Conservation (phyloP, 139 green algal genomes). For the Zygnema cylindricum region DNA sequence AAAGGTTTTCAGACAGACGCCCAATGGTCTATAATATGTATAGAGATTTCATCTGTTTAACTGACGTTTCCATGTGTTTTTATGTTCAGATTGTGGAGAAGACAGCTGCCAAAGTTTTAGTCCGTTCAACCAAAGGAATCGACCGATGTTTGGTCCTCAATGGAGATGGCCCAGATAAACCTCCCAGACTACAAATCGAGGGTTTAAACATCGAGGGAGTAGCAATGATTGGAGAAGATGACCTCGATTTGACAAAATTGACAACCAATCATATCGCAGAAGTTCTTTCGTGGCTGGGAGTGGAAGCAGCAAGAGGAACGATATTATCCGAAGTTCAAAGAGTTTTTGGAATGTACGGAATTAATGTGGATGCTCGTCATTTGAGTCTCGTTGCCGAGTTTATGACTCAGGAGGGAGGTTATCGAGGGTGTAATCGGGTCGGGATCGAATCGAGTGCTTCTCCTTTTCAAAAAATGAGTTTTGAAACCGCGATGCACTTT, state of each 20-base stretch:
- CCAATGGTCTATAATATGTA: slow-evolving; percentile 2
- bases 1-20: too few species aligned
- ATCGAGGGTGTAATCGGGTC: slow-evolving; percentile 82
- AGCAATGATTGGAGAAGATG: slow-evolving; percentile 41
- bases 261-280: slow-evolving; percentile 85
- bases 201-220: slow-evolving; percentile 87
- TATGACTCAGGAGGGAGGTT: slow-evolving; percentile 90
- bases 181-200: slow-evolving; percentile 84
- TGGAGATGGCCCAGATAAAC: slow-evolving; percentile 15
- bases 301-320: slow-evolving; percentile 90
- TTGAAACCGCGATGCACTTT: slow-evolving; percentile 95
- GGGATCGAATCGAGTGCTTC: slow-evolving; percentile 88
- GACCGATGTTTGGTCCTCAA: slow-evolving; percentile 80
- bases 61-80: too few species aligned
- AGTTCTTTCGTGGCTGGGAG: slow-evolving; percentile 85
- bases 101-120: slow-evolving; percentile 56
- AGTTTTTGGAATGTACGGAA: slow-evolving; percentile 98
- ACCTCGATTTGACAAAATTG: slow-evolving; percentile 79
- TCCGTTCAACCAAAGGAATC: slow-evolving; percentile 68
- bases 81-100: slow-evolving; percentile 59
- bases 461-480: slow-evolving; percentile 87
- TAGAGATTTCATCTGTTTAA: background rate
- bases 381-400: slow-evolving; percentile 93
- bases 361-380: slow-evolving; percentile 93
- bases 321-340: slow-evolving; percentile 81